A percentile compares a stretch with the other conserved stretches of the same genome.
These are phyloP conservation scores for Alnus rubra DNA, from an alignment of 306 rosid genomes.

Conservation along the genomic window DNA sequence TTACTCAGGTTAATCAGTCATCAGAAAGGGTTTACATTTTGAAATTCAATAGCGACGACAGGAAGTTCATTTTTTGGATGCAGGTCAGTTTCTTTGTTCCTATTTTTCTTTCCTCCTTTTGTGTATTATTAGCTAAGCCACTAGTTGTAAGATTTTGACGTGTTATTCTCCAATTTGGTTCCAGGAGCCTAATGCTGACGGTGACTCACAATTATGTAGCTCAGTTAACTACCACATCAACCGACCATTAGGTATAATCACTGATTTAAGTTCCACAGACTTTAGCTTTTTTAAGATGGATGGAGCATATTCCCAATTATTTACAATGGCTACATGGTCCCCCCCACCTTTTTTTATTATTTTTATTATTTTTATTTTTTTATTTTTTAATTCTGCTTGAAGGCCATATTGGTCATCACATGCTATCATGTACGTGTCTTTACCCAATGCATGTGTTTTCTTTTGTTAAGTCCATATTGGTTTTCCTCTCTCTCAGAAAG, in stretches of 20 bases:
- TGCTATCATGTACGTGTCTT: neutral
- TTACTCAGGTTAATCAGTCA: constrained; percentile 74
- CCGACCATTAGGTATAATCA: constrained; percentile 64
- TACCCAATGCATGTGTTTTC: neutral
- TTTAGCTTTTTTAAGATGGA: neutral
- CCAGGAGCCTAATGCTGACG: constrained; percentile 82
- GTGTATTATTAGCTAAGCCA: constrained; percentile 7
- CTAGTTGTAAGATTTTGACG: constrained; percentile 15
- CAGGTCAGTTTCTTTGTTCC: constrained; percentile 55
- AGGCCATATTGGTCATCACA: neutral
- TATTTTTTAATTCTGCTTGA: constrained; percentile 8
- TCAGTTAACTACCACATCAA: constrained; percentile 74
- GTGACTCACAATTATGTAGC: constrained; percentile 63
- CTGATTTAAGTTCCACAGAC: constrained; percentile 6
- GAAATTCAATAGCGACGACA: constrained; percentile 75
- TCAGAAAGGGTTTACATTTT: constrained; percentile 88
- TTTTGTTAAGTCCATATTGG: too few relatives aligned
- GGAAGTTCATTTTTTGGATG: constrained; percentile 96
- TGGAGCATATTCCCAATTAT: constrained; percentile 13
- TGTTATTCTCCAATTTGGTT: constrained; percentile 25
- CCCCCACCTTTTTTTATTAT: too few relatives aligned
- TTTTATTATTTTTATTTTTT: too few relatives aligned
- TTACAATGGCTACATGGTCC: neutral
- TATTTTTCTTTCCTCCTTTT: neutral
- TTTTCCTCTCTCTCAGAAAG: neutral